Percentiles rank a stretch among this genome's conserved stretches.
Conservation (phyloP, 306 rosid genomes). For the Chamaecrista fasciculata region DNA sequence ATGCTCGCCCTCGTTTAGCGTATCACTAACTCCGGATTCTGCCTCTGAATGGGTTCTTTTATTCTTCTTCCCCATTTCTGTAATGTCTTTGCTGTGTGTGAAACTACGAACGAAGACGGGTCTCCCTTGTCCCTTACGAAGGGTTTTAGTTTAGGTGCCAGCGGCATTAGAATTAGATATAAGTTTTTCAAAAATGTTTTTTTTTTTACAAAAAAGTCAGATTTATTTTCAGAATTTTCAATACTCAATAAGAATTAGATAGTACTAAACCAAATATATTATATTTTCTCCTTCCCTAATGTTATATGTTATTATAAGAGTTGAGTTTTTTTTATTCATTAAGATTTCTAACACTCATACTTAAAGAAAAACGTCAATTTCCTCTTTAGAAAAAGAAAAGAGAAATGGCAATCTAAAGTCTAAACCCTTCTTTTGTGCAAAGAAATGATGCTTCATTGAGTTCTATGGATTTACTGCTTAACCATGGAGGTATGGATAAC, state of each 20-base stretch:
- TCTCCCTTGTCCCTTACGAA: background rate
- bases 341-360: too few relatives aligned
- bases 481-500: background rate
- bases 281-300: background rate
- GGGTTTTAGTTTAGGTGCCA: conserved; percentile 20
- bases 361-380: too few relatives aligned
- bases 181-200: too few relatives aligned
- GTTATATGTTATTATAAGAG: background rate
- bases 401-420: too few relatives aligned
- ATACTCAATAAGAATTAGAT: background rate
- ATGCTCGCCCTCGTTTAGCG: conserved; percentile 12
- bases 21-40: conserved; percentile 13
- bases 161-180: too few relatives aligned
- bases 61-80: conserved; percentile 76
- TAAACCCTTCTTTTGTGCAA: too few relatives aligned
- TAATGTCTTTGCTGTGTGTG: background rate
- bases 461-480: background rate
- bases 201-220: too few relatives aligned
- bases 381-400: too few relatives aligned
- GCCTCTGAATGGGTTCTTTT: conserved; percentile 41
- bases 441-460: background rate
- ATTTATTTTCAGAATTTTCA: background rate
- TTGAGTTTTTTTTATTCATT: too few relatives aligned
- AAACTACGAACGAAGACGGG: background rate
- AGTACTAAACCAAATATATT: background rate